Conservation (phyloP, 2,329 filamentous ascomycete genomes). For the Podosphaera xanthii region DNA sequence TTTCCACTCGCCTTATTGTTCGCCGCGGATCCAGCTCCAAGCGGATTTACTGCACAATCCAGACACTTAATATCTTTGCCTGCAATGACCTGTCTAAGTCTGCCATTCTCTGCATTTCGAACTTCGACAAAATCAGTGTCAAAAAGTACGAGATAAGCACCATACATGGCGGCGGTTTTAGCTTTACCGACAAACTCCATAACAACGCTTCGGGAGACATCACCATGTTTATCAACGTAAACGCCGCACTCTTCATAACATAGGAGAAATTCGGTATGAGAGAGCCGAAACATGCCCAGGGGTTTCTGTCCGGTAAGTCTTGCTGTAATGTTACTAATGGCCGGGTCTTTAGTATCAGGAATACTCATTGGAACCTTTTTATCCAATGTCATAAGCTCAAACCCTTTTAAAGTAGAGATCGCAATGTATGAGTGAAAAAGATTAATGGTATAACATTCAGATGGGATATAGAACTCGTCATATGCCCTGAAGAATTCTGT, state of each 20-base stretch:
- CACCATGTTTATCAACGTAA: constrained; percentile 94
- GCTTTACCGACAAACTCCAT: constrained; percentile 98
- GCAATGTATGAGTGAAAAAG: constrained; percentile 89
- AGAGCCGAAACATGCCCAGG: constrained; percentile 88
- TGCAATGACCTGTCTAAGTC: constrained; percentile 80
- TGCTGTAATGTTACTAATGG: constrained; percentile 64
- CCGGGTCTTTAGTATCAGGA: constrained; percentile 57
- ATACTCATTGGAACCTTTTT: constrained; percentile 93
- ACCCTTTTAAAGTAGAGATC: constrained; percentile 72
- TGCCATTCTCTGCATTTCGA: constrained; percentile 84
- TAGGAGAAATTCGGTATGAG: constrained; percentile 76
- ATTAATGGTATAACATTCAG: constrained; percentile 86
- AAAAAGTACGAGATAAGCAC: constrained; percentile 78
- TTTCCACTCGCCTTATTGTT: constrained; percentile 25
- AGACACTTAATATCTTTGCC: constrained; percentile 76
- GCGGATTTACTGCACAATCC: constrained; percentile 47
- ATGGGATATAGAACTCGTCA: constrained; percentile 95
- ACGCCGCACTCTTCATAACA: constrained; percentile 92
- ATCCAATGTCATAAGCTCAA: constrained; percentile 89
- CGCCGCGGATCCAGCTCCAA: constrained; percentile 27
- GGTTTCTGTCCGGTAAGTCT: constrained; percentile 68
- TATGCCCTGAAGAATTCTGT: constrained; percentile 96
- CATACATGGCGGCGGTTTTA: constrained; percentile 67
- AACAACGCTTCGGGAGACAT: constrained; percentile 78
- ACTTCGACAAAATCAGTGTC: constrained; percentile 95